Percentiles rank a stretch among this genome's conserved stretches.
phyloP scores from a whole-genome alignment of 2,329 filamentous ascomycete species.

The Hypoxylon sp. region DNA sequence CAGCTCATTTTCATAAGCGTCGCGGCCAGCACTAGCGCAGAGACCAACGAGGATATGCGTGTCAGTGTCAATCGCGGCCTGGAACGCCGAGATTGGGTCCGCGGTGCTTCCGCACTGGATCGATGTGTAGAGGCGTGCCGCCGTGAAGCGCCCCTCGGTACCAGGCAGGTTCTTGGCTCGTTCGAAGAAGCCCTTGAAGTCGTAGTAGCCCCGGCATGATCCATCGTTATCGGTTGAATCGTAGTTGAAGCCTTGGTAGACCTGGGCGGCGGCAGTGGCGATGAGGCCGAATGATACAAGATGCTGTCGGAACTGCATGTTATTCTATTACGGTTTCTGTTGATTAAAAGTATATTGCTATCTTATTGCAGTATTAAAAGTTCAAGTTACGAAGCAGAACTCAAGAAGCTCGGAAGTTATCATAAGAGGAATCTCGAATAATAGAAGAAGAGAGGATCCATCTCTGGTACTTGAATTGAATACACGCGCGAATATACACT shows the following conservation, averaged over 20 bases:
- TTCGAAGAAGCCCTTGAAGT: constrained; percentile 62
- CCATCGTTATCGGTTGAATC: constrained; percentile 59
- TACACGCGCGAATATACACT: background rate
- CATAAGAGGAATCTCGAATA: background rate
- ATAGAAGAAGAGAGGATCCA: background rate
- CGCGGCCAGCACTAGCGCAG: constrained; percentile 52
- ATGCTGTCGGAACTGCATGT: constrained; percentile 43
- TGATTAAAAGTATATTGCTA: background rate
- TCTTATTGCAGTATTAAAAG: constrained; percentile 2
- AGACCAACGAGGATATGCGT: constrained; percentile 51
- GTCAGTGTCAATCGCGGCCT: constrained; percentile 53
- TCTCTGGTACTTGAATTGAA: constrained; percentile 20
- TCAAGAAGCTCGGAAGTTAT: background rate
- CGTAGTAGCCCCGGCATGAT: constrained; percentile 58
- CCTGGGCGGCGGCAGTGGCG: constrained; percentile 40
- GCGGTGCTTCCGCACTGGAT: constrained; percentile 53
- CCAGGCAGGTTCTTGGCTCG: constrained; percentile 61
- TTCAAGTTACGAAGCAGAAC: background rate
- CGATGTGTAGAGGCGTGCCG: constrained; percentile 61
- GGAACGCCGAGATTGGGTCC: constrained; percentile 52
- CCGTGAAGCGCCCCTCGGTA: constrained; percentile 58
- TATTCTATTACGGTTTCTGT: constrained; percentile 19
- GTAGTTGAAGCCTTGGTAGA: constrained; percentile 63
- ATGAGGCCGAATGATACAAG: constrained; percentile 41
- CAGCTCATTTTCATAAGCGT: constrained; percentile 50